Base-by-base conservation (phyloP, 208 protist species). In the Trypanosoma cruzi region DNA sequence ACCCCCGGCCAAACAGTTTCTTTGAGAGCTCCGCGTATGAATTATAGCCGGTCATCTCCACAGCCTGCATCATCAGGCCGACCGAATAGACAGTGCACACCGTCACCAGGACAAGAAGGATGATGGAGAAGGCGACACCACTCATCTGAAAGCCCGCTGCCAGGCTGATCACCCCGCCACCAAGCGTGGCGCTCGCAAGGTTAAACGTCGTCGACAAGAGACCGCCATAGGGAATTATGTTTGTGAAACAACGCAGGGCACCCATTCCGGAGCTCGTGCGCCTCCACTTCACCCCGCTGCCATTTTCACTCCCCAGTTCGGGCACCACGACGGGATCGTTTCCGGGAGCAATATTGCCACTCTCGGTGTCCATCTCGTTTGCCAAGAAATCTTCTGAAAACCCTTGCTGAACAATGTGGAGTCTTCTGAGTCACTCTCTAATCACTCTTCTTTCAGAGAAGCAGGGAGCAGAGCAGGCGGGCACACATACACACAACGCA, bases 1-100 rank as follows among this genome's bases (percentile, higher is more conserved):
- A 93, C 29, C 82, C 80, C 46, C 69, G 84, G 24, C 90, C 88
- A 28, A 94, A 75, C 14, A 96, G 77, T 16, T 79, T 77, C 53
- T 81, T 81, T 24, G 90, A 71, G 18, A 94, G 79, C 22, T 61
- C 60, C 64, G 92, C 88, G 79, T 92, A 93, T 28, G 79, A 86
- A 50, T 71, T 73, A 32, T 85, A 54, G 1, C 72, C 67, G 49
- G 85, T 94, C 74, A 84, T 81, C 61, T 93, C 90, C 18, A 84
- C 81, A 10, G 87, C 80, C 64, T 82, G 74, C 54, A 85, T 83
- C 63, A 96, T 81, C 40, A 94, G 79, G 61, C 84, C 89, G 18
- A 94, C 82, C 10, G 91, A 94, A 79, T 92, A 96, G 24, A 92
- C 80, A 16, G 88, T 92, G 53, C 49, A 79, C 48, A 82, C 8